Conservation (phyloP, 2,329 filamentous ascomycete genomes). For the Phoma herbarum region DNA sequence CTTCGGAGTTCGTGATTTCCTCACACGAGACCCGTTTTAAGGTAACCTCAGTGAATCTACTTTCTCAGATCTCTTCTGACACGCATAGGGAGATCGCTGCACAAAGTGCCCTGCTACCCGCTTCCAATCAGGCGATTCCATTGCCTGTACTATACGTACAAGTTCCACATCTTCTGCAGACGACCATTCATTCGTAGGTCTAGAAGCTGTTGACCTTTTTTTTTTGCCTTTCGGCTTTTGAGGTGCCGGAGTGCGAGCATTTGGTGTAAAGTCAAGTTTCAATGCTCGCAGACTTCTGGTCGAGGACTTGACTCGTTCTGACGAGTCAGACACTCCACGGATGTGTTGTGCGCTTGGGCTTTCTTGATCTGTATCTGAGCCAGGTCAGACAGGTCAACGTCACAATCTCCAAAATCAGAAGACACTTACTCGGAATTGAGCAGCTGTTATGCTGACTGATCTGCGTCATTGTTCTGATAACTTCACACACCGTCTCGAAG, state of each 20-base stretch:
- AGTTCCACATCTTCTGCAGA: slow-evolving; percentile 1
- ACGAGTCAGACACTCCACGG: not conserved
- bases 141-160: not conserved
- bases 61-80: slow-evolving; percentile 2
- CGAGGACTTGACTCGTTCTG: not conserved
- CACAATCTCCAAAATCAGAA: not conserved
- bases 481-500: not conserved
- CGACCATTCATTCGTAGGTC: not conserved
- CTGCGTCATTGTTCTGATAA: slow-evolving; percentile 1
- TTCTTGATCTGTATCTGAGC: slow-evolving; percentile 1
- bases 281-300: not conserved
- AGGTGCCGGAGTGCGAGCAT: not conserved
- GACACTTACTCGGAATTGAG: slow-evolving; percentile 1
- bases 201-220: slow-evolving; percentile 1
- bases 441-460: not conserved
- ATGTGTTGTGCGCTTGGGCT: not conserved
- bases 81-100: slow-evolving; percentile 1
- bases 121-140: not conserved
- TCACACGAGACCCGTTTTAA: too few relatives aligned
- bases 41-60: not conserved
- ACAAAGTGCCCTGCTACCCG: not conserved
- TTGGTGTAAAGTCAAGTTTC: not conserved
- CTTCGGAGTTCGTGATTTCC: too few relatives aligned
- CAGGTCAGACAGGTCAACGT: not conserved
- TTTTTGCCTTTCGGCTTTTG: slow-evolving; percentile 1